Conservation (phyloP, 805 yeast species). For the Zygoascus biomembranicola region DNA sequence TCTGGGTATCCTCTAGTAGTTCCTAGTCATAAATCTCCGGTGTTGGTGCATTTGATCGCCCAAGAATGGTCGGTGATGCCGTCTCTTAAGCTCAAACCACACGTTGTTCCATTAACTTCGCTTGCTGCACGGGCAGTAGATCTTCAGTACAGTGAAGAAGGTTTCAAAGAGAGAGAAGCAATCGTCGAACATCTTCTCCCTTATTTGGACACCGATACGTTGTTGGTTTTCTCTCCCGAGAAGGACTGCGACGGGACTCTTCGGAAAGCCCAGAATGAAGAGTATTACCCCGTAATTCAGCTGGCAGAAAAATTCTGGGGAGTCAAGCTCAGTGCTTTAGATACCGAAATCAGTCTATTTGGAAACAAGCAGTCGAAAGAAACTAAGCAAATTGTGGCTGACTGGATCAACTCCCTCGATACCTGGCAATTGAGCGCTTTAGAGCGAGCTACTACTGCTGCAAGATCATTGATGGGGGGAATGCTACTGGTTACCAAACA, state of each 20-base stretch:
- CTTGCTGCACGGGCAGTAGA: conserved; percentile 83
- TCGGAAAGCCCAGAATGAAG: conserved; percentile 69
- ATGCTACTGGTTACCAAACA: conserved; percentile 44
- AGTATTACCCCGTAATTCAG: conserved; percentile 64
- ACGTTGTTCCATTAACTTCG: conserved; percentile 80
- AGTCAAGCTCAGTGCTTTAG: conserved; percentile 50
- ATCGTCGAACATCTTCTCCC: conserved; percentile 57
- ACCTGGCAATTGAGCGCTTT: conserved; percentile 78
- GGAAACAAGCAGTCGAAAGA: conserved; percentile 66
- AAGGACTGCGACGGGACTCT: conserved; percentile 77
- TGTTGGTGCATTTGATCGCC: conserved; percentile 62
- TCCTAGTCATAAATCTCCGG: conserved; percentile 43
- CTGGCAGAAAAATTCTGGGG: conserved; percentile 54
- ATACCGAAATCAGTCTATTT: conserved; percentile 73
- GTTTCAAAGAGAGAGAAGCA: conserved; percentile 41
- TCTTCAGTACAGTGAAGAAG: conserved; percentile 35
- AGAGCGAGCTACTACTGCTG: conserved; percentile 79
- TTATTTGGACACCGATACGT: conserved; percentile 90
- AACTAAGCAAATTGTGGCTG: conserved; percentile 51
- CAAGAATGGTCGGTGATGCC: conserved; percentile 85
- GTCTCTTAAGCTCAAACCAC: conserved; percentile 56
- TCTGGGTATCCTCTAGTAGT: conserved; percentile 61
- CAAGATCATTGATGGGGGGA: conserved; percentile 84
- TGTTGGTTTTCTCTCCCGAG: conserved; percentile 74
- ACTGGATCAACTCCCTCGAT: conserved; percentile 56